Percentiles rank a stretch among this genome's conserved stretches.
phyloP scores from a whole-genome alignment of 2,329 filamentous ascomycete species.

The Penicillium sp. region DNA sequence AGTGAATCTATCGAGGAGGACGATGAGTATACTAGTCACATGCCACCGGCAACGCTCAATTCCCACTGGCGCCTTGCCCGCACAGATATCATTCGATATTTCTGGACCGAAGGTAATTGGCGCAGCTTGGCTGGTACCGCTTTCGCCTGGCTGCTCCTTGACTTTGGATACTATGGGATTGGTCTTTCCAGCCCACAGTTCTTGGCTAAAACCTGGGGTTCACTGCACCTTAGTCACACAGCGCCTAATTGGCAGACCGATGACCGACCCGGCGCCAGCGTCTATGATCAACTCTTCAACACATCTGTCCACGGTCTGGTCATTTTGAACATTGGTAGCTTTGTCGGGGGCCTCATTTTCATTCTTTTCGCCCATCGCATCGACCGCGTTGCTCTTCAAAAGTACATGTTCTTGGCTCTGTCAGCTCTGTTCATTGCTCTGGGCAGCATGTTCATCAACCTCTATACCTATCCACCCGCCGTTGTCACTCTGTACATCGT shows the following conservation, averaged over 20 bases:
- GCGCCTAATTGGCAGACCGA: conserved; percentile 44
- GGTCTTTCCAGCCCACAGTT: conserved; percentile 52
- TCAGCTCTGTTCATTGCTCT: conserved; percentile 49
- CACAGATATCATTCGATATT: conserved; percentile 46
- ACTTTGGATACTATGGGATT: conserved; percentile 63
- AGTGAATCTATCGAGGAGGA: conserved; percentile 31
- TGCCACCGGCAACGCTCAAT: conserved; percentile 45
- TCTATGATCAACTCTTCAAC: conserved; percentile 46
- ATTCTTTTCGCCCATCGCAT: conserved; percentile 46
- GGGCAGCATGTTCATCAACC: conserved; percentile 47
- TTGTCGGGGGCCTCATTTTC: conserved; percentile 47
- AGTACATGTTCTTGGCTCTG: conserved; percentile 49
- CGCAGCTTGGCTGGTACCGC: conserved; percentile 51
- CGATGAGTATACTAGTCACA: conserved; percentile 24
- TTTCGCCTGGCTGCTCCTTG: conserved; percentile 58
- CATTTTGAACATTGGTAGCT: conserved; percentile 48
- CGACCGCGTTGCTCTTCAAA: conserved; percentile 50
- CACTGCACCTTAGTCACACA: conserved; percentile 32
- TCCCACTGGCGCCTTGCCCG: conserved; percentile 46
- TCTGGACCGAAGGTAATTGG: conserved; percentile 51
- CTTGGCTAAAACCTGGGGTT: conserved; percentile 47
- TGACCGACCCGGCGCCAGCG: conserved; percentile 45
- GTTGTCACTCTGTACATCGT: conserved; percentile 50
- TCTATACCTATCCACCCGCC: conserved; percentile 40
- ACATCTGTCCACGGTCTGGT: conserved; percentile 46